phyloP scores from a whole-genome alignment of 2,329 filamentous ascomycete genomes.

The Alternaria infectoria region DNA sequence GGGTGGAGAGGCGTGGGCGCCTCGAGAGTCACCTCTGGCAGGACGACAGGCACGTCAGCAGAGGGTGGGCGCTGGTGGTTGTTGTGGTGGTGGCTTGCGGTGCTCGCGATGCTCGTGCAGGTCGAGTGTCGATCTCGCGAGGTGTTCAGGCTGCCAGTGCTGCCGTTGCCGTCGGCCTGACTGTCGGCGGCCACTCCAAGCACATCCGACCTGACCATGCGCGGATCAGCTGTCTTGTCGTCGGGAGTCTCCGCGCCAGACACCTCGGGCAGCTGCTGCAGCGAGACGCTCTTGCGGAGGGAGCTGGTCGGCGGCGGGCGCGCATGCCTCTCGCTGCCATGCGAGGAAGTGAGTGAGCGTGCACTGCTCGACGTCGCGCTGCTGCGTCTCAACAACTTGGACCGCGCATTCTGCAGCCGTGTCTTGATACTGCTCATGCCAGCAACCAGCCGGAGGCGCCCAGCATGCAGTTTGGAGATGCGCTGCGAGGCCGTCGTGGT shows the following conservation, averaged over 20 bases:
- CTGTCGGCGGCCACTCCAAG: conserved; percentile 21
- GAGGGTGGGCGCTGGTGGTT: conserved; percentile 15
- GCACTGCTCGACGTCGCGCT: conserved; percentile 34
- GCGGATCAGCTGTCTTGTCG: conserved; percentile 14
- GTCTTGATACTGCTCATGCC: conserved; percentile 47
- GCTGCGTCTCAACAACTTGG: conserved; percentile 38
- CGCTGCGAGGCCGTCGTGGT: conserved; percentile 7
- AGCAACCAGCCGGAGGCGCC: conserved; percentile 26
- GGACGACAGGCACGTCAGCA: conserved; percentile 18
- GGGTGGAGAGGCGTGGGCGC: conserved; percentile 42
- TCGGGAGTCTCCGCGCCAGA: conserved; percentile 14
- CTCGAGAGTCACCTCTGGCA: conserved; percentile 40
- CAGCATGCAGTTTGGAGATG: conserved; percentile 22
- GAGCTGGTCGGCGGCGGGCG: conserved; percentile 15
- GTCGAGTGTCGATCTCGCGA: conserved; percentile 27
- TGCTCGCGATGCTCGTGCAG: conserved; percentile 14
- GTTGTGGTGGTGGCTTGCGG: conserved; percentile 12
- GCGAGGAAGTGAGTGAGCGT: conserved; percentile 33
- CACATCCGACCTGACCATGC: conserved; percentile 35
- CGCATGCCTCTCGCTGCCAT: conserved; percentile 31
- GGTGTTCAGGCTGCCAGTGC: conserved; percentile 13
- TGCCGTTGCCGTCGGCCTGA: conserved; percentile 21
- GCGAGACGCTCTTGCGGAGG: conserved; percentile 38
- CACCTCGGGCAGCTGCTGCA: conserved; percentile 40
- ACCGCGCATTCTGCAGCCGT: conserved; percentile 37